These are phyloP conservation scores for Mortierella polycephala DNA, from an alignment of 371 early-diverging fungal species.

Conservation along the genomic window DNA sequence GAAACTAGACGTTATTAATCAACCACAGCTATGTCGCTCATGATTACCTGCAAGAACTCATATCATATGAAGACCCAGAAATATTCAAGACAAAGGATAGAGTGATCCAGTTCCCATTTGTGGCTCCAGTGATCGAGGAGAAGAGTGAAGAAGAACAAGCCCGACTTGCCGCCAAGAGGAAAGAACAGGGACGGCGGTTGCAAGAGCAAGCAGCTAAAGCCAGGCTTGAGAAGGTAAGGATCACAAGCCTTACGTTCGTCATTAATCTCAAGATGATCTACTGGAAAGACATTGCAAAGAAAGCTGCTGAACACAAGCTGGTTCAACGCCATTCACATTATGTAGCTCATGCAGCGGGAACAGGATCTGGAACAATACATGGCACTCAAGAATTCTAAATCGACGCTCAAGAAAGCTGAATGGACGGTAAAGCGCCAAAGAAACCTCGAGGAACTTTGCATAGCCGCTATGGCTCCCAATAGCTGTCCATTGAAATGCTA, in stretches of 20 bases:
- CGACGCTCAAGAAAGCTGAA: constrained; percentile 61
- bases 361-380: constrained; percentile 69
- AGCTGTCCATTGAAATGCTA: too few relatives aligned
- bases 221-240: constrained; percentile 79
- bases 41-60: constrained; percentile 77
- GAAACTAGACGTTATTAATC: constrained; percentile 66
- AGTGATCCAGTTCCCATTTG: constrained; percentile 80
- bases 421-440: constrained; percentile 59
- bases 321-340: too few relatives aligned
- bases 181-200: constrained; percentile 78
- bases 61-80: constrained; percentile 62
- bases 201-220: constrained; percentile 84
- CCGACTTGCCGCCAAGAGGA: constrained; percentile 75
- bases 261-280: too few relatives aligned
- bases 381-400: constrained; percentile 64
- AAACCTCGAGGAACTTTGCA: not conserved
- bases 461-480: too few relatives aligned
- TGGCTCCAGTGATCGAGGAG: constrained; percentile 73
- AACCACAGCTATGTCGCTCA: constrained; percentile 76
- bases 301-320: too few relatives aligned
- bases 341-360: constrained; percentile 63
- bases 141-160: constrained; percentile 83
- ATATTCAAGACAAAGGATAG: constrained; percentile 68
- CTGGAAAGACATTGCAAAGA: too few relatives aligned
- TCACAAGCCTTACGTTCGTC: not conserved